Base-by-base conservation (phyloP, 2,329 filamentous ascomycete species). In the Chaetomiaceae sp. region DNA sequence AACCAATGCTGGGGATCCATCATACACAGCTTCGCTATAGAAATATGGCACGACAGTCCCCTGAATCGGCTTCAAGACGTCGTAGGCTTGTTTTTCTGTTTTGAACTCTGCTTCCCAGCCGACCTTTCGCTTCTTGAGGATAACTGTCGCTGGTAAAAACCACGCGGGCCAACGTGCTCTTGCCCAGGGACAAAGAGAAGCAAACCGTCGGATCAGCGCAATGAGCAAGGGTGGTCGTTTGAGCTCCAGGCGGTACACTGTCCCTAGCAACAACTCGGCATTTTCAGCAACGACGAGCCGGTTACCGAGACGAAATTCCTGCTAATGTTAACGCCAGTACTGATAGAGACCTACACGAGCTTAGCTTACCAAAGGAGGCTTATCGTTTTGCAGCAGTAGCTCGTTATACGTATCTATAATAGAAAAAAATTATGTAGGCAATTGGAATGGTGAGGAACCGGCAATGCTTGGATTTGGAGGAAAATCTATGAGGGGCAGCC, bases 281-380 rank as follows among this genome's bases (percentile, higher is more conserved):
- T 39, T 49, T 29, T 49, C 15, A 40, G 36, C 46, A 33, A 40
- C 34, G 46, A 49, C 46, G 12, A 33, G 46, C 36, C 23, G 46
- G 46, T 15, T 49, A 22, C 46, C 34, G 23, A 49, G 23, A 49
- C 46, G 34, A 40, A 49, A 40, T 39, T 49, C 36, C 46, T 49
- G 27, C 22, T 39, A 29, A 15, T 48, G 22, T 29, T 48, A 39
- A 27, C 25, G 25, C 25, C 25, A 27, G 25, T 27, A 27, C 25
- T 27, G 25, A 27, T 27, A 27, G 25, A 27, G 25, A 27, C 25
- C 25, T 27, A 27, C 25, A 27, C 25, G 25, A 27, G 25, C 25
- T 27, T 48, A 48, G 46, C 46, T 48, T 48, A 48, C 46, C 20
- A 48, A 29, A 39, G 46, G 34, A 39, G 34, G 46, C 25, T 37